These are phyloP conservation scores for Pichiaceae sp. DNA, from an alignment of 1,139 yeast species.

Conservation along the genomic window DNA sequence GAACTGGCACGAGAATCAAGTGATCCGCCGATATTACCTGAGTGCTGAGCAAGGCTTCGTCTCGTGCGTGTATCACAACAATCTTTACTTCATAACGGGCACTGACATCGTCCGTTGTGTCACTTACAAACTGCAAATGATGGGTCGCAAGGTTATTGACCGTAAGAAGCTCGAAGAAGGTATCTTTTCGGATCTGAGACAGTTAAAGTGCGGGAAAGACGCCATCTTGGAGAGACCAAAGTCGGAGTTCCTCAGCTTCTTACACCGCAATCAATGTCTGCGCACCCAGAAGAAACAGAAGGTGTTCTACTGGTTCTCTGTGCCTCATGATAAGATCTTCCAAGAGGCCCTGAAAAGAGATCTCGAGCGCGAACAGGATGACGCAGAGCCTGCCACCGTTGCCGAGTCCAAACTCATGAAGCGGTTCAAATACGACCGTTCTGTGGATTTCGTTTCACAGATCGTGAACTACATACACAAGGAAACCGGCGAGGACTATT, in stretches of 20 bases:
- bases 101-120: slow-evolving; percentile 93
- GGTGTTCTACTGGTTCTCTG: slow-evolving; percentile 95
- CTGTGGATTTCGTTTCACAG: slow-evolving; percentile 39
- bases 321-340: slow-evolving; percentile 87
- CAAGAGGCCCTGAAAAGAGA: slow-evolving; percentile 93
- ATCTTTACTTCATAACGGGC: slow-evolving; percentile 84
- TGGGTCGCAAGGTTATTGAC: slow-evolving; percentile 79
- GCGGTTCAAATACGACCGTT: slow-evolving; percentile 45
- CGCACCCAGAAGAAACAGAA: slow-evolving; percentile 96
- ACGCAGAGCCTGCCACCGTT: slow-evolving; percentile 45
- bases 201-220: slow-evolving; percentile 79
- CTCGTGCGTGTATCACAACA: slow-evolving; percentile 89
- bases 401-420: slow-evolving; percentile 56
- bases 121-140: slow-evolving; percentile 80
- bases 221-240: slow-evolving; percentile 86
- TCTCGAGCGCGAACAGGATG: slow-evolving; percentile 55
- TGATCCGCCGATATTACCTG: slow-evolving; percentile 74
- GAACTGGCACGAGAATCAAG: slow-evolving; percentile 86
- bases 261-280: slow-evolving; percentile 79
- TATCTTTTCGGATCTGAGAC: slow-evolving; percentile 81
- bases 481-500: slow-evolving; percentile 9
- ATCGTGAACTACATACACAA: slow-evolving; percentile 34
- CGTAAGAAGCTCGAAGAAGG: slow-evolving; percentile 97
- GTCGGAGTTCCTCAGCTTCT: slow-evolving; percentile 75
- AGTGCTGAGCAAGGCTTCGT: slow-evolving; percentile 88